phyloP scores from a whole-genome alignment of 768 basidiomycete genomes.

The Boletus speciosus region DNA sequence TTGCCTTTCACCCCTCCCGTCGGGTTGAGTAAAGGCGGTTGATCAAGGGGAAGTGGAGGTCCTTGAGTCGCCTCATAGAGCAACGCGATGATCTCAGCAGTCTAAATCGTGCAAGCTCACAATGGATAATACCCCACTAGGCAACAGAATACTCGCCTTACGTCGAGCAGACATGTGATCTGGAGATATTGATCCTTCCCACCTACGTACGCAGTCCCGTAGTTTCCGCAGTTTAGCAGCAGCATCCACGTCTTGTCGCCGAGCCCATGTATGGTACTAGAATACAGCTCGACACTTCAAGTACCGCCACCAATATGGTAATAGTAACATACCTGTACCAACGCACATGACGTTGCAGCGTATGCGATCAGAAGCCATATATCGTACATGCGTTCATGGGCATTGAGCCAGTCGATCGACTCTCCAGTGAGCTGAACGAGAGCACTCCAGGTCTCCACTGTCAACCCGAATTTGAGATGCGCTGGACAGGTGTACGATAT shows the following conservation, averaged over 20 bases:
- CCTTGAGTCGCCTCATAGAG: slow-evolving; percentile 93
- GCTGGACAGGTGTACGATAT: slow-evolving; percentile 90
- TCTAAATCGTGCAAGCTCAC: slow-evolving; percentile 42
- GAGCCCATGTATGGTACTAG: slow-evolving; percentile 92
- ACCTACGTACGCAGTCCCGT: slow-evolving; percentile 79
- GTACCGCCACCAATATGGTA: not conserved
- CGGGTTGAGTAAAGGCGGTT: slow-evolving; percentile 70
- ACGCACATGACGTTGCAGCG: slow-evolving; percentile 81
- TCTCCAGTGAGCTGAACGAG: slow-evolving; percentile 73
- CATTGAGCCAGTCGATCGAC: slow-evolving; percentile 86
- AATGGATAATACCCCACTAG: not conserved
- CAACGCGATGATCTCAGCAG: slow-evolving; percentile 87
- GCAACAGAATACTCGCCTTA: slow-evolving; percentile 51
- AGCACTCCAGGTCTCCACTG: slow-evolving; percentile 73
- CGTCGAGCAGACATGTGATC: slow-evolving; percentile 95
- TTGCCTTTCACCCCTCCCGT: slow-evolving; percentile 66
- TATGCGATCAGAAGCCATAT: slow-evolving; percentile 87
- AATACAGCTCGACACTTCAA: slow-evolving; percentile 8
- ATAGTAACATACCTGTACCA: slow-evolving; percentile 69
- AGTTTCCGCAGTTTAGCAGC: slow-evolving; percentile 72
- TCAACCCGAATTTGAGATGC: slow-evolving; percentile 83
- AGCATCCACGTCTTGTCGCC: slow-evolving; percentile 74
- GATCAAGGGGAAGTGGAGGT: slow-evolving; percentile 49
- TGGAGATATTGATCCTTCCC: slow-evolving; percentile 83
- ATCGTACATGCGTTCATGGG: slow-evolving; percentile 77